Base-by-base conservation (phyloP, 495 filamentous ascomycete species). In the Penicillium waksmanii region DNA sequence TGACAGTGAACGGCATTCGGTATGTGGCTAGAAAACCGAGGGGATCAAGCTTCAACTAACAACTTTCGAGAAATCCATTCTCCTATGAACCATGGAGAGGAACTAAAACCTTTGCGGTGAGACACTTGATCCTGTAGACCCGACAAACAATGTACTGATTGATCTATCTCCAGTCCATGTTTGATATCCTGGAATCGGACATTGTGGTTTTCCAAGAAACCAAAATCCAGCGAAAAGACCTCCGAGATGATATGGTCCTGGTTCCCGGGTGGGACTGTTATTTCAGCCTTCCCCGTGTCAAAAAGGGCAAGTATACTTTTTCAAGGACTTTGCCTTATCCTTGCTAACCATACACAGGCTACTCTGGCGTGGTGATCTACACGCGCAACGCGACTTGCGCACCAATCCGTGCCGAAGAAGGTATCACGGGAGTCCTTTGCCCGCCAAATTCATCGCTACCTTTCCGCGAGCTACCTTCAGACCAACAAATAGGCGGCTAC, bases 191-290 rank as follows among this genome's bases (percentile, higher is more conserved):
- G 19, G 90, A 94, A 69, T 91, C 94, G 46, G 95, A 98, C 66
- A 94, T 98, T 60, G 87, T 97, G 18, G 84, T 97, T 61, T 90
- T 98, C 76, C 95, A 98, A 70, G 95, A 98, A 72, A 89, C 91
- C 25, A 98, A 96, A 76, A 97, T 98, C 51, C 95, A 98, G 68
- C 84, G 89, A 19, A 97, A 97, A 68, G 94, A 98, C 65, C 80
- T 98, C 2, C 80, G 82, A 27, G 95, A 98, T 79, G 95, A 97
- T 70, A 97, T 98, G 93, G 93, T 98, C 13, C 73, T 97, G 5
- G 87, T 98, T 0, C 87, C 92, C 0, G 95, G 95, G 23, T 98
- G 95, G 95, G 95, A 98, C 71, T 96, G 93, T 63, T 96, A 87
- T 71, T 97, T 96, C 74, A 96, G 91, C 67, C 81, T 98, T 7